Percentiles rank a stretch among this genome's conserved stretches.
Evolutionary conservation across 2,329 filamentous ascomycete species (phyloP).

Genomic region (Diaporthe citriasiana): DNA sequence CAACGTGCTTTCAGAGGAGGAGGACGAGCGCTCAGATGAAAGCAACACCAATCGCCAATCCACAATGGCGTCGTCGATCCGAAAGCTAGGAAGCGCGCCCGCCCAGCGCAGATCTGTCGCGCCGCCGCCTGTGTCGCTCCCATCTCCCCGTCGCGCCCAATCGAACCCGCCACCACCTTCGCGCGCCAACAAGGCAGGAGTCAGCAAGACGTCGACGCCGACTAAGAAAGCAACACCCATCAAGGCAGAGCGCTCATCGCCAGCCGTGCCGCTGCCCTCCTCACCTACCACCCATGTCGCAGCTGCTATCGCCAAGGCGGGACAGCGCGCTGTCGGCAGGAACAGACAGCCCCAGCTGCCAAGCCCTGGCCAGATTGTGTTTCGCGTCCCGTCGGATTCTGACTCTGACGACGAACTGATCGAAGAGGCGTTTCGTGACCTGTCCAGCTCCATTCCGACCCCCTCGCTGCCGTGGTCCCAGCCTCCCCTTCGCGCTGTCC

Average conservation of each 20-base stretch:
- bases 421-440: conserved; percentile 28
- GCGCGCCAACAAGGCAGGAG: background rate
- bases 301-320: conserved; percentile 25
- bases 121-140: background rate
- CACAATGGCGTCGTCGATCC: conserved; percentile 29
- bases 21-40: background rate
- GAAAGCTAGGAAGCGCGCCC: conserved; percentile 32
- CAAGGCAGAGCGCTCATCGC: conserved; percentile 22
- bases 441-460: background rate
- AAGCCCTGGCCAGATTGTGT: conserved; percentile 17
- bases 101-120: background rate
- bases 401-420: conserved; percentile 5
- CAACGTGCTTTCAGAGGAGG: conserved; percentile 26
- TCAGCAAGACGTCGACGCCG: conserved; percentile 19
- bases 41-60: background rate
- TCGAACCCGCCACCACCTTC: background rate
- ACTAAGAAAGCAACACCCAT: background rate
- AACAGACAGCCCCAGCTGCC: background rate
- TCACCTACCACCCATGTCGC: conserved; percentile 38
- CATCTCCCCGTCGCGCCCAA: background rate
- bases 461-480: conserved; percentile 35
- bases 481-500: conserved; percentile 32
- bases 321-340: background rate
- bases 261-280: background rate
- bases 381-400: conserved; percentile 1